phyloP scores from a whole-genome alignment of 495 filamentous ascomycete genomes.

The Xylaria scruposa region DNA sequence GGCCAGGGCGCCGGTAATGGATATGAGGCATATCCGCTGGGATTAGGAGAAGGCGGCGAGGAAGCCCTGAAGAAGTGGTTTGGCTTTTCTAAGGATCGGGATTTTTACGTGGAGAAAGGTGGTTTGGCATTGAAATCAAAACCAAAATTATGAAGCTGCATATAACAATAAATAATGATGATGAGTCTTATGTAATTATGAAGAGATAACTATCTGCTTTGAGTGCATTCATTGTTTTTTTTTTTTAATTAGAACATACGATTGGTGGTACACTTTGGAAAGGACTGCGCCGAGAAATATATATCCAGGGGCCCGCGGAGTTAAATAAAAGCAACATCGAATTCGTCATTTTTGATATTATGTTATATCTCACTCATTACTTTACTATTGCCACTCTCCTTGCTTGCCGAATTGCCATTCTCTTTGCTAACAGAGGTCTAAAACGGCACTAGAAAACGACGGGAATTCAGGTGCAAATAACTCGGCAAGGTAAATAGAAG shows the following conservation, averaged over 20 bases:
- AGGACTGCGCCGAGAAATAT: neutral
- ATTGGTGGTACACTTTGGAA: neutral
- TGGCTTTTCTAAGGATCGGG: constrained; percentile 73
- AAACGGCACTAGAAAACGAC: neutral
- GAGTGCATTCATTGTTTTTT: neutral
- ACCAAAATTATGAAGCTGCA: constrained; percentile 55
- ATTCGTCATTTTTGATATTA: constrained; percentile 20
- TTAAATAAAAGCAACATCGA: neutral
- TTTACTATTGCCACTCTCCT: constrained; percentile 14
- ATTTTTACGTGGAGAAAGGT: constrained; percentile 70
- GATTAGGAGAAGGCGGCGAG: constrained; percentile 73
- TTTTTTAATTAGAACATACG: neutral
- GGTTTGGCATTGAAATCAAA: constrained; percentile 59
- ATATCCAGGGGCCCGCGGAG: neutral
- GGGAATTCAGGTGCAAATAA: neutral
- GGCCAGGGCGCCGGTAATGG: constrained; percentile 64
- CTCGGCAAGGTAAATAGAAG: neutral
- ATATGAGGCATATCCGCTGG: constrained; percentile 66
- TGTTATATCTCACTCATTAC: constrained; percentile 1
- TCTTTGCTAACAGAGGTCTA: constrained; percentile 14
- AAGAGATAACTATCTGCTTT: neutral
- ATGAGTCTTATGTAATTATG: neutral
- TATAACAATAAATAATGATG: neutral
- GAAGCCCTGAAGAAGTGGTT: constrained; percentile 75
- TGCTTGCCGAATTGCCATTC: constrained; percentile 1